These are phyloP conservation scores for Kregervanrija pseudodelftensis DNA, from an alignment of 805 yeast species.

Conservation along the genomic window DNA sequence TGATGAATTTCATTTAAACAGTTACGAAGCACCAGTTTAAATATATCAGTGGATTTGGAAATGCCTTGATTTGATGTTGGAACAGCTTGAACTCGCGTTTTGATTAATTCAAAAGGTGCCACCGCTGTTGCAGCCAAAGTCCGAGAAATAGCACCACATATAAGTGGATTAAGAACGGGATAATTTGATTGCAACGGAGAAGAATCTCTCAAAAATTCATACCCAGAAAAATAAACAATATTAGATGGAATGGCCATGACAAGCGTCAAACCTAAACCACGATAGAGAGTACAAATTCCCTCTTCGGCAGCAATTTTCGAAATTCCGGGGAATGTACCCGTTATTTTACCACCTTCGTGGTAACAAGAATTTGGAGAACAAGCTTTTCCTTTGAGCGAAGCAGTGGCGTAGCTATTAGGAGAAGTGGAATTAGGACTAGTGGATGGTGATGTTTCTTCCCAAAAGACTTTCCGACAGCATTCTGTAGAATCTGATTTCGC, in stretches of 20 bases:
- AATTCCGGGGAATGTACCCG: conserved; percentile 74
- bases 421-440: conserved; percentile 11
- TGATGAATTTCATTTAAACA: conserved; percentile 35
- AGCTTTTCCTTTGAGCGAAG: conserved; percentile 16
- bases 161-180: conserved; percentile 54
- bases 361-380: conserved; percentile 37
- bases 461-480: conserved; percentile 34
- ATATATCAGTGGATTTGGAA: conserved; percentile 32
- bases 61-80: conserved; percentile 36
- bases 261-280: conserved; percentile 79
- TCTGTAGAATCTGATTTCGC: conserved; percentile 13
- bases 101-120: conserved; percentile 80
- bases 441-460: conserved; percentile 18
- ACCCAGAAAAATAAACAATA: conserved; percentile 89
- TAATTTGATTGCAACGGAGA: conserved; percentile 41
- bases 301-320: conserved; percentile 58
- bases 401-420: conserved; percentile 6
- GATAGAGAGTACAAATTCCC: conserved; percentile 74
- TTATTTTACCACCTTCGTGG: conserved; percentile 32
- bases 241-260: conserved; percentile 90
- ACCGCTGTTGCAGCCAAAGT: conserved; percentile 75
- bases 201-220: conserved; percentile 76
- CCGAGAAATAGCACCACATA: conserved; percentile 84
- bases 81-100: conserved; percentile 86
- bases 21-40: conserved; percentile 36